Percentiles rank a stretch among this genome's conserved stretches.
These are phyloP conservation scores for Blastocystis sp. DNA, from an alignment of 352 stramenopile genomes.

Conservation along the genomic window DNA sequence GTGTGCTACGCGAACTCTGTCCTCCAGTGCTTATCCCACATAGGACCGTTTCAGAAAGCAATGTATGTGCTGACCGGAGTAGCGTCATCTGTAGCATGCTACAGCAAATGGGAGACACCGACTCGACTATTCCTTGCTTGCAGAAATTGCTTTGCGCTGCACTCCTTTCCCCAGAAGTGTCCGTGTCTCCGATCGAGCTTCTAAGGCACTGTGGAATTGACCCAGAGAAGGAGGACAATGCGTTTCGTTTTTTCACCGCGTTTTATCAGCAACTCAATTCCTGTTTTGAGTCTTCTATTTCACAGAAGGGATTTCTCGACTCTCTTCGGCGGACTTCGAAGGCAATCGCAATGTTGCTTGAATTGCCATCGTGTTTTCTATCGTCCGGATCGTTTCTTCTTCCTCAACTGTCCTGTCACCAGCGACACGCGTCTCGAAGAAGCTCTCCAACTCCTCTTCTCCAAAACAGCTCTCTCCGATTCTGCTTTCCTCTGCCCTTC, in stretches of 20 bases:
- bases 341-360: background rate
- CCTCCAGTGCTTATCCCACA: conserved; percentile 29
- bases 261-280: background rate
- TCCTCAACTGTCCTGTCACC: background rate
- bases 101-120: background rate
- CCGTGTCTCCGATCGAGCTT: background rate
- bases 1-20: conserved; percentile 13
- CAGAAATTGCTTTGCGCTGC: background rate
- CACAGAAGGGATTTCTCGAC: background rate
- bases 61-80: background rate
- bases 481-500: background rate
- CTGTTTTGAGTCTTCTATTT: background rate
- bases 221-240: background rate
- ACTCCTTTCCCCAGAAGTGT: background rate
- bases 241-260: conserved; percentile 1
- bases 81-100: background rate
- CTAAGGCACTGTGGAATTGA: background rate
- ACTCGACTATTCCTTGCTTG: background rate
- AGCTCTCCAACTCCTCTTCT: background rate
- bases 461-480: too few relatives aligned
- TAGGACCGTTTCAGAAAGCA: background rate
- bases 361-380: conserved; percentile 34
- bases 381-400: background rate
- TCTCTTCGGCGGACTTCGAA: conserved; percentile 2
- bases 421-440: conserved; percentile 5